Evolutionary conservation across 108 stramenopile species (phyloP).

Genomic region (Cylindrotheca fusiformis): DNA sequence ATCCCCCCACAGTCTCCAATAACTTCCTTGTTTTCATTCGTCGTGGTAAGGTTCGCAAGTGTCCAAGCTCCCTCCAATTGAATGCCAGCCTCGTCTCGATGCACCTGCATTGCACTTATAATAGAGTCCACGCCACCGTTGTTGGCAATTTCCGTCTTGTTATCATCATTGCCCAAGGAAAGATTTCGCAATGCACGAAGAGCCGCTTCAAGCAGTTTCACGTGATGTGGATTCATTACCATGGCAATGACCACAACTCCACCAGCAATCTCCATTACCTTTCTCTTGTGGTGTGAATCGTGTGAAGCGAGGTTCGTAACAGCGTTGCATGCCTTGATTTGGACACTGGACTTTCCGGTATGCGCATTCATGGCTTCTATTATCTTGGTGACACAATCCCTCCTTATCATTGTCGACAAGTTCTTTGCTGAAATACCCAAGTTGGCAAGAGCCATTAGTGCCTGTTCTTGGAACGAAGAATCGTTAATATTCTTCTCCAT

Average conservation of each 20-base stretch:
- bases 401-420: constrained; percentile 15
- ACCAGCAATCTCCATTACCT: constrained; percentile 50
- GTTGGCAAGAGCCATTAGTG: constrained; percentile 61
- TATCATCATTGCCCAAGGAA: constrained; percentile 61
- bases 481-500: constrained; percentile 48
- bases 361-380: constrained; percentile 61
- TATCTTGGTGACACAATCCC: constrained; percentile 30
- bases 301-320: constrained; percentile 64
- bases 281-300: constrained; percentile 25
- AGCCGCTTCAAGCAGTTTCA: constrained; percentile 49
- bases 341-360: constrained; percentile 44
- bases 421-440: constrained; percentile 44
- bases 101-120: constrained; percentile 68
- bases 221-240: constrained; percentile 69
- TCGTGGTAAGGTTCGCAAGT: constrained; percentile 52
- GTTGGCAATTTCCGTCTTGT: constrained; percentile 51
- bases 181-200: constrained; percentile 59
- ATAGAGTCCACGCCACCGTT: constrained; percentile 66
- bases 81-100: constrained; percentile 49
- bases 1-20: constrained; percentile 75
- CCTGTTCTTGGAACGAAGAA: constrained; percentile 54
- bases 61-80: constrained; percentile 68
- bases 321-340: constrained; percentile 57
- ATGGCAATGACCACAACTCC: constrained; percentile 63
- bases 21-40: constrained; percentile 41